phyloP scores from a whole-genome alignment of 176 grass and related monocot species.

The Triticum timopheevii region DNA sequence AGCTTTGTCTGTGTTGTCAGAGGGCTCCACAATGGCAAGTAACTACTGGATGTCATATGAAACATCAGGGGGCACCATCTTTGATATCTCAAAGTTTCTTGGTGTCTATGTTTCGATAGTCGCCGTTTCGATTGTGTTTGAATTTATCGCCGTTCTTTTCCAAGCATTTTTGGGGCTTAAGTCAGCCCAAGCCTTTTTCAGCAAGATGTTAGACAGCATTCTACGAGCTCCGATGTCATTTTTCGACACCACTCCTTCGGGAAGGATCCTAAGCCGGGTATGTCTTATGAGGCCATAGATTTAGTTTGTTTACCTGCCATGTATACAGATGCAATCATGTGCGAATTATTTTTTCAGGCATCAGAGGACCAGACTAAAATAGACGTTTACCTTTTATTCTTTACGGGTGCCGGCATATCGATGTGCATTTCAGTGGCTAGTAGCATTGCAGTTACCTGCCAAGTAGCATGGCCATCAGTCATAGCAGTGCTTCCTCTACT shows the following conservation, averaged over 20 bases:
- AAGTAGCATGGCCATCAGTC: conserved; percentile 84
- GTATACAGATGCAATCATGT: neutral
- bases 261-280: conserved; percentile 91
- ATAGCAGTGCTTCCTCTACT: conserved; percentile 68
- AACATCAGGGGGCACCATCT: conserved; percentile 59
- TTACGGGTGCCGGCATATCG: conserved; percentile 51
- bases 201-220: conserved; percentile 80
- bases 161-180: conserved; percentile 65
- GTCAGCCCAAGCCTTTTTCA: conserved; percentile 76
- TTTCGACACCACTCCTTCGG: conserved; percentile 93
- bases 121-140: conserved; percentile 41
- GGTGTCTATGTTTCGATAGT: conserved; percentile 67
- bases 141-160: conserved; percentile 48
- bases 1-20: conserved; percentile 42
- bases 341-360: conserved; percentile 47
- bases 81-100: conserved; percentile 64
- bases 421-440: conserved; percentile 75
- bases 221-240: conserved; percentile 88
- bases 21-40: conserved; percentile 70
- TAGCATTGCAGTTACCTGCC: conserved; percentile 65
- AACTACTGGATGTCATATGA: conserved; percentile 89
- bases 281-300: conserved; percentile 9
- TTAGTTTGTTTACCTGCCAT: neutral
- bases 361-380: conserved; percentile 85
- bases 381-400: conserved; percentile 70